Base-by-base conservation (phyloP, 129 eudicot genomes). In the Cynara cardunculus region DNA sequence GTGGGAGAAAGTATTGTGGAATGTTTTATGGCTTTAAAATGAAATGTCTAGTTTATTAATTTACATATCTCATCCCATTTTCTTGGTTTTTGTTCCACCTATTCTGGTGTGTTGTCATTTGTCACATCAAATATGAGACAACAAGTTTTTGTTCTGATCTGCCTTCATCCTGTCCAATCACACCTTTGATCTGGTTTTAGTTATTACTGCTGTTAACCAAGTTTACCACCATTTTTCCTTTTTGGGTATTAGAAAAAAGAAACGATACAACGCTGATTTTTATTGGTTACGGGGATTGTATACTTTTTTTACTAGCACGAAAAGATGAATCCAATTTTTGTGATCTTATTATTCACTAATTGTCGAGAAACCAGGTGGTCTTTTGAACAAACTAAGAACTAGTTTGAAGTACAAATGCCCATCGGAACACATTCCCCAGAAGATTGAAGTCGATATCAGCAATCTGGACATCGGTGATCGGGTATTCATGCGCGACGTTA, bases 391-490 rank as follows among this genome's bases (percentile, higher is more conserved):
- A 85, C 80, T 91, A 84, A 86, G 97, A 80, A 81, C 79, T 69
- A 85, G 87, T 86, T 83, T 96, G 78, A 92, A 89, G 81, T 92
- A 77, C 80, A 81, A 88, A 65, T 92, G 97, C 80, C 97, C 98
- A 31, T 88, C 97, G 1, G 98, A 96, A 74, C 87, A 89, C 81
- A 92, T 92, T 79, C 98, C 99, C 8, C 84, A 84, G 18, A 92
- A 92, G 82, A 91, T 96, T 61, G 99, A 96, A 79, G 90, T 96
- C 62, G 98, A 96, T 80, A 64, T 96, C 44, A 91, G 98, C 84
- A 87, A 81, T 81, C 89, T 96, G 56, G 99, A 96, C 84, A 85
- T 96, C 8, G 99, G 90, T 76, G 97, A 96, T 53, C 82, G 56
- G 66, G 82, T 96, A 31, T 85, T 79, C 69, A 83, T 93, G 83